Percentiles rank a stretch among this genome's conserved stretches.
These are phyloP conservation scores for Neocallimastix lanati DNA, from an alignment of 192 early-diverging fungal species.

Conservation along the genomic window DNA sequence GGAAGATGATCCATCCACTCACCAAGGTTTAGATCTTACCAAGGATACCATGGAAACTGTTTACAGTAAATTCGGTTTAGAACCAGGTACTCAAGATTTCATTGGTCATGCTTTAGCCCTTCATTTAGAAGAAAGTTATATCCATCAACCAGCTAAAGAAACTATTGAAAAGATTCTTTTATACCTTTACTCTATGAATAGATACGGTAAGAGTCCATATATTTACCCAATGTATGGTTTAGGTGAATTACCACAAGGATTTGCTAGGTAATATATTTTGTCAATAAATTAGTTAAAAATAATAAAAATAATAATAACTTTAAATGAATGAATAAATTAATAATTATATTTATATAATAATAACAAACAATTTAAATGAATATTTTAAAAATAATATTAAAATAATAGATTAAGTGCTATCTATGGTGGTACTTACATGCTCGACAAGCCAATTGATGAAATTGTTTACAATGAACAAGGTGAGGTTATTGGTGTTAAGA, in stretches of 20 bases:
- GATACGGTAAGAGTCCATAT: constrained; percentile 91
- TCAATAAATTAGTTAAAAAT: too few species aligned
- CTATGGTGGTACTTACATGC: constrained; percentile 98
- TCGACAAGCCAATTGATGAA: constrained; percentile 78
- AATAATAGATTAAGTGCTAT: constrained; percentile 72
- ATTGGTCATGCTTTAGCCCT: constrained; percentile 95
- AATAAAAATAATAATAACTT: too few species aligned
- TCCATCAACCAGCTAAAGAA: constrained; percentile 48
- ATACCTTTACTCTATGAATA: constrained; percentile 78
- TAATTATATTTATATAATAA: too few species aligned
- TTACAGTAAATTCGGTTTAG: constrained; percentile 81
- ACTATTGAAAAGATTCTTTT: constrained; percentile 80
- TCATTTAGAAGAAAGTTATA: constrained; percentile 71
- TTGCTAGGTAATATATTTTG: constrained; percentile 49
- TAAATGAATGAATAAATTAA: too few species aligned
- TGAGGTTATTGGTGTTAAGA: constrained; percentile 75
- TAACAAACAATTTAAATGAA: too few species aligned
- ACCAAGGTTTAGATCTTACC: constrained; percentile 62
- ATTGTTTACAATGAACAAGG: constrained; percentile 68
- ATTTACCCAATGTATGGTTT: constrained; percentile 97
- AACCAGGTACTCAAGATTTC: constrained; percentile 89
- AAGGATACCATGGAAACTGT: constrained; percentile 58
- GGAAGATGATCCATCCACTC: constrained; percentile 61
- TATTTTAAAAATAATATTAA: not conserved
- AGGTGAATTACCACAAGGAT: constrained; percentile 93